These are phyloP conservation scores for Pythium dissotocum DNA, from an alignment of 352 stramenopile genomes.

Conservation along the genomic window DNA sequence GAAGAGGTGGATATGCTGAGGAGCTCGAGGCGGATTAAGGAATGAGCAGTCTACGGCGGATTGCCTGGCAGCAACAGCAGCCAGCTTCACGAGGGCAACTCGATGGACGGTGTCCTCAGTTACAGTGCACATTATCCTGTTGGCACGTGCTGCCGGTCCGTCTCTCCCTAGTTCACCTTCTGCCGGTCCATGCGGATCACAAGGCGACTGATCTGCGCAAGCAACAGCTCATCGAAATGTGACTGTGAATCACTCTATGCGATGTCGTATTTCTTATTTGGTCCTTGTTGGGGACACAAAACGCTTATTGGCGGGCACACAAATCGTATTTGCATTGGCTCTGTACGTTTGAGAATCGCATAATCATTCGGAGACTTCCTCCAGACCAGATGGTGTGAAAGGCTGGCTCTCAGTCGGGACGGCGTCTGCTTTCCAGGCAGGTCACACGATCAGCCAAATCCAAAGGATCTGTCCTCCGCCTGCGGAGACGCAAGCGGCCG, in stretches of 20 bases:
- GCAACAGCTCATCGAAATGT: background rate
- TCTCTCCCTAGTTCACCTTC: slow-evolving; percentile 1
- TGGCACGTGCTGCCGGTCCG: background rate
- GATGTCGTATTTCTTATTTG: background rate
- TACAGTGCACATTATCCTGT: too few relatives aligned
- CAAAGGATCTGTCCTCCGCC: background rate
- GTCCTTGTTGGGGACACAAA: background rate
- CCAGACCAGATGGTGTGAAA: background rate
- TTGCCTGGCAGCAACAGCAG: background rate
- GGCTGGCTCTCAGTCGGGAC: background rate
- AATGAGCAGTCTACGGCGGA: slow-evolving; percentile 1
- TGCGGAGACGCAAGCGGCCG: background rate
- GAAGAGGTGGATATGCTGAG: background rate
- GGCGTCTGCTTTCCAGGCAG: background rate
- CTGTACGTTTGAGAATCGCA: background rate
- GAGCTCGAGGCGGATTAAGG: slow-evolving; percentile 3
- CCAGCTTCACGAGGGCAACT: slow-evolving; percentile 9
- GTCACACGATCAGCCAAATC: background rate
- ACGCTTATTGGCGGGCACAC: background rate
- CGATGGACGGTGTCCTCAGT: background rate
- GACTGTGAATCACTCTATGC: background rate
- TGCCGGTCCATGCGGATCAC: background rate
- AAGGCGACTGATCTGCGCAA: background rate
- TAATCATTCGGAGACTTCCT: background rate
- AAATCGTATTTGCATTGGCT: background rate